phyloP scores from a whole-genome alignment of 2,329 filamentous ascomycete genomes.

The Juglanconis oblonga region DNA sequence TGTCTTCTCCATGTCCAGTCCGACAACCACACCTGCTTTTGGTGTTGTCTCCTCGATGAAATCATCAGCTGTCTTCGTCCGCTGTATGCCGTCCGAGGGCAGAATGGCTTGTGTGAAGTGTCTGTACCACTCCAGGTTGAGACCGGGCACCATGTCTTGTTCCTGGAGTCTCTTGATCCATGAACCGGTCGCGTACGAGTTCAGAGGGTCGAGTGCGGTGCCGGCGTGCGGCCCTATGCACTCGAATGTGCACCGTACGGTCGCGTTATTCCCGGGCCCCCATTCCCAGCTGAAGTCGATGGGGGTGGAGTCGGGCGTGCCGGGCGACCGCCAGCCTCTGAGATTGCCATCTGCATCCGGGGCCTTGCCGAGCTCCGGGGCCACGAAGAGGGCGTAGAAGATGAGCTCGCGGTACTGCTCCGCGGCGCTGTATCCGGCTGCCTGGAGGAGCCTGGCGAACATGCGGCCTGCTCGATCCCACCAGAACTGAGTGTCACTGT shows the following conservation, averaged over 20 bases:
- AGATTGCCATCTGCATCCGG: constrained; percentile 18
- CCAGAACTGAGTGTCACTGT: constrained; percentile 24
- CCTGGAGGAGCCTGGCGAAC: constrained; percentile 23
- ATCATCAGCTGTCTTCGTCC: constrained; percentile 14
- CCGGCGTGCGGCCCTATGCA: constrained; percentile 23
- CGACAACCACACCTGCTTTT: constrained; percentile 22
- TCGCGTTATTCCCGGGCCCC: constrained; percentile 20
- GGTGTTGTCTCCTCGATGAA: constrained; percentile 23
- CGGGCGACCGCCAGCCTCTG: constrained; percentile 20
- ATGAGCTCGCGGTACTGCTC: constrained; percentile 25
- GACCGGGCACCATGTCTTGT: constrained; percentile 21
- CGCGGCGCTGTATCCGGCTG: constrained; percentile 21
- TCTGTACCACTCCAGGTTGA: constrained; percentile 23
- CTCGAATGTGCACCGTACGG: constrained; percentile 24
- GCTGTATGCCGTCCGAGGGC: constrained; percentile 8
- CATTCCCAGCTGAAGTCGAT: constrained; percentile 26
- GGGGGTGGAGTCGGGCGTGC: constrained; percentile 23
- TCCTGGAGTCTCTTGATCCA: constrained; percentile 20
- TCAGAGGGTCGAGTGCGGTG: constrained; percentile 21
- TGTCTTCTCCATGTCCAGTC: constrained; percentile 22
- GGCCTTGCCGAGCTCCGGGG: constrained; percentile 22
- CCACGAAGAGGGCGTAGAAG: constrained; percentile 23
- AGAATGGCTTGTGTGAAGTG: constrained; percentile 22
- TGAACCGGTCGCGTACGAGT: constrained; percentile 17
- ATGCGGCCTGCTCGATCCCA: constrained; percentile 24